Base-by-base conservation (phyloP, 352 stramenopile genomes). In the Halophytophthora batemanensis region DNA sequence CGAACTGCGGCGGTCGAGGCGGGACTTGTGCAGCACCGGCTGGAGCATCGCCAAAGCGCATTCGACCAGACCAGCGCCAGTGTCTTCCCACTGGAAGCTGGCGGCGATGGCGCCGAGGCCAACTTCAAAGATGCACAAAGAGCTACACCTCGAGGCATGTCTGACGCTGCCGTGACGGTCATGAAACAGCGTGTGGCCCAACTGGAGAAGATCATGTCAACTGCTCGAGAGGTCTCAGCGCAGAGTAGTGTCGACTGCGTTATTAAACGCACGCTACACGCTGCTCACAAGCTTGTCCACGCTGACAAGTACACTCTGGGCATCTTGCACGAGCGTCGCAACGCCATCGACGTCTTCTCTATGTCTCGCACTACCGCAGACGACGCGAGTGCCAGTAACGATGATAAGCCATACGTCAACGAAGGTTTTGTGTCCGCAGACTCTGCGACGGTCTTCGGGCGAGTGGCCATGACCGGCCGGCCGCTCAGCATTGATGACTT, bases 221-320 rank as follows among this genome's bases (percentile, higher is more conserved):
- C 70, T 2, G 73, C 79, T 0, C 82, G 81, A 34, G 76, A 84
- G 37, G 74, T 86, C 36, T 86, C 72, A 6, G 67, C 75, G 0
- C 75, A 83, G 29, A 75, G 70, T 33, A 74, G 77, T 53, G 84
- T 84, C 35, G 50, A 77, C 4, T 73, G 79, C 37, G 71, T 87
- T 8, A 69, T 87, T 14, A 59, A 73, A 36, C 66, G 73, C 31
- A 86, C 69, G 8, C 38, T 89, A 2, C 68, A 59, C 2, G 75
- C 77, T 1, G 68, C 69, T 6, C 48, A 75, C 23, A 82, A 82
- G 45, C 61, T 89, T 31, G 74, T 89, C 5, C 60, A 59, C 13
- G 74, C 74, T 2, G 71, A 86, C 53, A 86, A 81, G 51, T 84
- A 85, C 64, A 82, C 74, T 4, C 58, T 89, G 18, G 77, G 74